These are phyloP conservation scores for Flaveria linearis DNA, from an alignment of 129 eudicot species.

Conservation along the genomic window DNA sequence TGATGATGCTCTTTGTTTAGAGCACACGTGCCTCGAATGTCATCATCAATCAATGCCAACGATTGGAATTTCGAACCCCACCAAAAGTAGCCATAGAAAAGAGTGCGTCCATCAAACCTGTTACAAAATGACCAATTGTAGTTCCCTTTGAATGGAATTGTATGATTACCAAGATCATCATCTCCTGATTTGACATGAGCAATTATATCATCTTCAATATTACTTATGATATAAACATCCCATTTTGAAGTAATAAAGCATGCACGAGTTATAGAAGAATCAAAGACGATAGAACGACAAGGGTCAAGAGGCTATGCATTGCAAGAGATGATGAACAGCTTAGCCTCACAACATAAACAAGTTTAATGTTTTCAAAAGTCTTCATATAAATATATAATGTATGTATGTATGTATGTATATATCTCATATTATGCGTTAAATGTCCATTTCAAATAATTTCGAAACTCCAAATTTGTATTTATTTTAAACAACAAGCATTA, in stretches of 20 bases:
- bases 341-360: background rate
- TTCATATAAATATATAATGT: background rate
- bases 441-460: no score
- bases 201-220: background rate
- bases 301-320: background rate
- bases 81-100: conserved; percentile 25
- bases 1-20: background rate
- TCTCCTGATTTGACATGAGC: conserved; percentile 30
- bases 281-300: conserved; percentile 6
- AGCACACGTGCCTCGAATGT: background rate
- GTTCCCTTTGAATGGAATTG: background rate
- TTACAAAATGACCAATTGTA: conserved; percentile 28
- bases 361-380: background rate
- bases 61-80: conserved; percentile 24
- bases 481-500: background rate
- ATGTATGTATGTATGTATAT: no score
- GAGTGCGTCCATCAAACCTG: background rate
- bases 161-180: conserved; percentile 29
- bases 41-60: background rate
- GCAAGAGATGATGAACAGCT: background rate
- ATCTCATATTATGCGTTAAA: no score
- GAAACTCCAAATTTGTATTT: no score
- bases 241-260: conserved; percentile 8
- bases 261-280: conserved; percentile 1
- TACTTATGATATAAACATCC: conserved; percentile 1